Evolutionary conservation across 2,329 filamentous ascomycete species (phyloP), one percentile per base, ranked within the genome.

Genomic region (Colletotrichum tofieldiae): DNA sequence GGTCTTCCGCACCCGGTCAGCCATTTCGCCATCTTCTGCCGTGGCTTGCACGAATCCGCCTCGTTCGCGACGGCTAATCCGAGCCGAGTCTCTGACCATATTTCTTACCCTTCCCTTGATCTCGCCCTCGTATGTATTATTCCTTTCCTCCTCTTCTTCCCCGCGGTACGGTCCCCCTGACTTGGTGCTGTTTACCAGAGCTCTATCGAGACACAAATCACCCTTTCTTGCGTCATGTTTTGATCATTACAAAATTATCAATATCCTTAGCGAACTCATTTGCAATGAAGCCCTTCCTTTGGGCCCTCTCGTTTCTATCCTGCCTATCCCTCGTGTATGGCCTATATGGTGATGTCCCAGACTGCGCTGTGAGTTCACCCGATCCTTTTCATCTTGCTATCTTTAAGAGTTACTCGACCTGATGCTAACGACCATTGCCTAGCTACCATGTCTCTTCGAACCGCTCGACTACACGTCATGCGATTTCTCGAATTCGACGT

Each of bases 31-130:
- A 59, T 64, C 39, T 67, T 60, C 39, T 47, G 14, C 70, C 20
- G 70, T 69, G 65, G 70, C 70, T 65, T 72, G 60, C 47, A 65
- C 66, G 47, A 65, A 54, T 41, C 45, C 65, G 59, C 60, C 70
- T 60, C 60, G 51, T 59, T 39, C 47, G 43, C 37, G 29, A 55
- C 59, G 41, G 65, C 35, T 55, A n/a, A 61, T 60, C 59, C 65
- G 70, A 52, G 6, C 51, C 51, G 18, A 8, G 2, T 6, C 12
- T 32, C 11, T 47, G 20, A 20, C 45, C 47, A 55, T 66, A 66
- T 29, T 41, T 71, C 23, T 55, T 62, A 35, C 29, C 65, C 47
- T 43, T 55, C 39, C 60, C 39, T 26, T 8, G 7, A 16, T 9
- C 29, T 29, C 43, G 37, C 29, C 37, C 45, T 58, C 47, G 65